These are phyloP conservation scores for Fomitiporia mediterranea DNA, from an alignment of 1,284 basidiomycete genomes.

Conservation along the genomic window DNA sequence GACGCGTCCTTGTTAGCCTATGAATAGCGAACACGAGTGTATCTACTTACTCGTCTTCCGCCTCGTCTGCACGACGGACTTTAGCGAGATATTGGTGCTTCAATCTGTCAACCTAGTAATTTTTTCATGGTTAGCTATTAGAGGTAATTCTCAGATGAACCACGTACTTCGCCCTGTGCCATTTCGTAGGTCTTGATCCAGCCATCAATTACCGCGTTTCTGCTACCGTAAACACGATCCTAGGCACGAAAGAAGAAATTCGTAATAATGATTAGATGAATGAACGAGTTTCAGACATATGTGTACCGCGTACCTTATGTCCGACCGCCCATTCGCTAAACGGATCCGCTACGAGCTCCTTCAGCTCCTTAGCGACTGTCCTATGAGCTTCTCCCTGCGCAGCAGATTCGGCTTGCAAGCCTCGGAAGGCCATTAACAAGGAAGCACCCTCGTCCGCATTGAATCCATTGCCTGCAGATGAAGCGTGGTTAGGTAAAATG, in stretches of 20 bases:
- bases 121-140: neutral
- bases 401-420: constrained; percentile 64
- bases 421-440: constrained; percentile 70
- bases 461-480: constrained; percentile 56
- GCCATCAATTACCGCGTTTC: constrained; percentile 54
- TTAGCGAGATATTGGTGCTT: constrained; percentile 77
- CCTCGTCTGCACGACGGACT: constrained; percentile 78
- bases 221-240: constrained; percentile 57
- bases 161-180: constrained; percentile 50
- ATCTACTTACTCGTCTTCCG: constrained; percentile 78
- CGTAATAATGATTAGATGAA: constrained; percentile 12
- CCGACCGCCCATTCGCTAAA: constrained; percentile 68
- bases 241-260: constrained; percentile 26
- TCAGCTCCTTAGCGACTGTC: constrained; percentile 62
- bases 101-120: constrained; percentile 50
- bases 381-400: constrained; percentile 65
- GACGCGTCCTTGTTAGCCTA: constrained; percentile 10
- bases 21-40: constrained; percentile 9
- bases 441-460: constrained; percentile 75
- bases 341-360: constrained; percentile 63
- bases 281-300: neutral
- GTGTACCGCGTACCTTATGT: constrained; percentile 48
- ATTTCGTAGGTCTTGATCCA: constrained; percentile 72
- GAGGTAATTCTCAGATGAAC: neutral
- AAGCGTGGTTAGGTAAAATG: neutral